Evolutionary conservation across 176 grass and related monocot species (phyloP), one percentile per base, ranked within the genome.

Genomic region (Lolium rigidum): DNA sequence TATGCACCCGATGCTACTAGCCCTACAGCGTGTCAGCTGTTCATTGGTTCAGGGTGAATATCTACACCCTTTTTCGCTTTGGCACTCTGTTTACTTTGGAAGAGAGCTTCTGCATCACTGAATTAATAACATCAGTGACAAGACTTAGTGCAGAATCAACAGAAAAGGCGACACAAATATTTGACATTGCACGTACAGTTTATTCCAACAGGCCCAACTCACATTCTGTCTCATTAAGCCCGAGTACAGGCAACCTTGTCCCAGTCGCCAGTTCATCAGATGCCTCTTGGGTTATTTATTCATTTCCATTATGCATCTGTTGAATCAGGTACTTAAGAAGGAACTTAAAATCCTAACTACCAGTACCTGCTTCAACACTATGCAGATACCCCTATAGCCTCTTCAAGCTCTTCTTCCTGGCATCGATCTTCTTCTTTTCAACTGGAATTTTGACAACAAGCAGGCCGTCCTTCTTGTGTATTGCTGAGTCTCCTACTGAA

Each of bases 401-500:
- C 88, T 98, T 98, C 88, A 94, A 79, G 86, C 94, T 93, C 76
- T 93, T 98, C 92, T 98, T 98, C 84, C 94, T 91, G 5, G 94
- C 94, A 81, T 98, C 97, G 26, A 85, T 90, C 84, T 88, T 98
- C 92, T 91, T 98, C 90, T 95, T 98, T 82, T 98, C 97, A 0
- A 82, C 66, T 21, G 88, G 76, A 56, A 68, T 31, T 84, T 93
- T 96, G 10, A 25, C 54, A 18, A 82, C 65, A 13, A 46, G 69
- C 26, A 57, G 18, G 20, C 66, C 85, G 31, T 87, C 88, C 88
- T 97, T 97, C 79, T 66, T 91, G 38, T 68, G 84, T 22, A 31
- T 56, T 15, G 52, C 44, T 0, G 94, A 91, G 83, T 88, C 58
- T 24, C n/a, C n/a, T n/a, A n/a, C n/a, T n/a, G n/a, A n/a, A n/a